Evolutionary conservation across 352 stramenopile species (phyloP).

Genomic region (Phytopythium cucurbitacearum): DNA sequence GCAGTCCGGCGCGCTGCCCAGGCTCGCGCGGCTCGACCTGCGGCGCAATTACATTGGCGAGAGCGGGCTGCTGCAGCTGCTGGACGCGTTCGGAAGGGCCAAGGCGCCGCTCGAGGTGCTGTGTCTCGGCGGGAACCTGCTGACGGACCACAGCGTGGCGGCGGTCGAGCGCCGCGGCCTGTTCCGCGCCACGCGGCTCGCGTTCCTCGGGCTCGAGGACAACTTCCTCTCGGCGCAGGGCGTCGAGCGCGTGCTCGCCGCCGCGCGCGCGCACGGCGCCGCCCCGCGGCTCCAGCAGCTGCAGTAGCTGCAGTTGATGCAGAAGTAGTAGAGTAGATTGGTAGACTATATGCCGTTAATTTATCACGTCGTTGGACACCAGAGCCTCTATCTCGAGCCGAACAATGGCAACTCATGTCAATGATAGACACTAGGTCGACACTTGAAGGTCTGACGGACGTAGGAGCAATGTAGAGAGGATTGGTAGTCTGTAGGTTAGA

Average conservation of each 20-base stretch:
- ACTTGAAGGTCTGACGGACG: too few species aligned
- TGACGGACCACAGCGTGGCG: conserved; percentile 71
- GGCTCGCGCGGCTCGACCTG: conserved; percentile 51
- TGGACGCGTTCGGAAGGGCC: conserved; percentile 24
- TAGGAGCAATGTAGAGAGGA: too few species aligned
- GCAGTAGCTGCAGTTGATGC: too few species aligned
- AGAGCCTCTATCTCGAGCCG: too few species aligned
- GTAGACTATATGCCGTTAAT: too few species aligned
- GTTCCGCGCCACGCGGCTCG: conserved; percentile 19
- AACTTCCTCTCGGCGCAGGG: conserved; percentile 70
- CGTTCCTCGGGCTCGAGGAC: conserved; percentile 75
- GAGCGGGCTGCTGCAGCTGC: conserved; percentile 37
- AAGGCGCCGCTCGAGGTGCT: conserved; percentile 51
- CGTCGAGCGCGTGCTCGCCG: conserved; percentile 60
- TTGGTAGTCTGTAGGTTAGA: too few species aligned
- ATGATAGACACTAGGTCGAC: too few species aligned
- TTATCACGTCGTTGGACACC: too few species aligned
- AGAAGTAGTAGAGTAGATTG: too few species aligned
- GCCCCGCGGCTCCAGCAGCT: too few species aligned
- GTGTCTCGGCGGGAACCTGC: conserved; percentile 76
- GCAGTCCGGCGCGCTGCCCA: conserved; percentile 19
- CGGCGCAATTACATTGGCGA: conserved; percentile 74
- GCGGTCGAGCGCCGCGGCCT: conserved; percentile 26
- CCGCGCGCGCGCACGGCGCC: conserved; percentile 12
- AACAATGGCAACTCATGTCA: too few species aligned